phyloP scores from a whole-genome alignment of 208 protist species.

The Trypanosoma brucei region DNA sequence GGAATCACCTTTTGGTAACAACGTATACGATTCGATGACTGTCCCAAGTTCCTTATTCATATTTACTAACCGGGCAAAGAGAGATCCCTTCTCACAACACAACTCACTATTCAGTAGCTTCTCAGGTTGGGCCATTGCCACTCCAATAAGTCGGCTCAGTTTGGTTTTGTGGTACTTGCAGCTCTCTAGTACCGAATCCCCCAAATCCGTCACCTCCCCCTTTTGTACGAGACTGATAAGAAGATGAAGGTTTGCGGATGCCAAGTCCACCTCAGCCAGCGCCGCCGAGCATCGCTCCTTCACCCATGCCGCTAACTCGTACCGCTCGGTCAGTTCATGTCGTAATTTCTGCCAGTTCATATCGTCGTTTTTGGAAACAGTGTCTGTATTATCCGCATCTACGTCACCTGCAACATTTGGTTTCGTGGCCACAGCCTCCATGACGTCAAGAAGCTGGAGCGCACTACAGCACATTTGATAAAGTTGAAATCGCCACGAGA shows the following conservation, averaged over 20 bases:
- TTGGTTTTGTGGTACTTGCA: conserved; percentile 70
- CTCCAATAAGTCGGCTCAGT: conserved; percentile 36
- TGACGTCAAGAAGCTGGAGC: conserved; percentile 24
- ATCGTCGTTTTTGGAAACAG: conserved; percentile 3
- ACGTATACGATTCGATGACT: conserved; percentile 21
- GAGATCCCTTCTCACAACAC: conserved; percentile 19
- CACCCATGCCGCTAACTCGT: conserved; percentile 21
- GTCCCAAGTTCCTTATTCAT: conserved; percentile 27
- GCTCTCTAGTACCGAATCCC: conserved; percentile 62
- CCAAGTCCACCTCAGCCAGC: conserved; percentile 40
- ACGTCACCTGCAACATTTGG: conserved; percentile 2
- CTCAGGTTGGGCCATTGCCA: conserved; percentile 27
- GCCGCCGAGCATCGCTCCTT: conserved; percentile 17
- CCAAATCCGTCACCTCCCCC: conserved; percentile 34
- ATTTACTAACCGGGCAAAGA: conserved; percentile 27
- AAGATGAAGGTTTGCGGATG: conserved; percentile 49
- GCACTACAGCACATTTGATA: conserved; percentile 33
- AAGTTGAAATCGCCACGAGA: conserved; percentile 39
- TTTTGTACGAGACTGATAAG: conserved; percentile 47
- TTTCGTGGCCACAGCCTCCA: conserved; percentile 25
- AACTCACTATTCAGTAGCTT: conserved; percentile 33
- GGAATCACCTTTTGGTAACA: conserved; percentile 9
- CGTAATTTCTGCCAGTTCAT: conserved; percentile 26
- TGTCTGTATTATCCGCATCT: background rate
- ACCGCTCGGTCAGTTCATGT: conserved; percentile 22